Conservation (phyloP, 257 asterid species). For the Fraxinus excelsior region DNA sequence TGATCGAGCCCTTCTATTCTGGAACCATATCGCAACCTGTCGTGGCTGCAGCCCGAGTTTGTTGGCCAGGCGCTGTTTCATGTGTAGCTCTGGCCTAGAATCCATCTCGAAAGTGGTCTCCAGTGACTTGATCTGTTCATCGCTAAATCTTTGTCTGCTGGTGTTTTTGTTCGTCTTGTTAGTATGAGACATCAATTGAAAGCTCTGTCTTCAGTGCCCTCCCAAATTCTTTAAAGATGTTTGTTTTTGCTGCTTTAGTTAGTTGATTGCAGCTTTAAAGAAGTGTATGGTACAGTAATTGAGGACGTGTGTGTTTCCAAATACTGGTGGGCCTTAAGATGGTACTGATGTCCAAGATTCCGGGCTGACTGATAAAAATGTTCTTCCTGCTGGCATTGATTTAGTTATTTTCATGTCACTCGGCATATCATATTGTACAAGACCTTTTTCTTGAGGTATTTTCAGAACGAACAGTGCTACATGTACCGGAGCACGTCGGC, state of each 20-base stretch:
- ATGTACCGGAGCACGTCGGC: too few species aligned
- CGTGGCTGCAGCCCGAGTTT: conserved; percentile 78
- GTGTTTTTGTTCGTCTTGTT: conserved; percentile 29
- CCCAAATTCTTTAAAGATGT: background rate
- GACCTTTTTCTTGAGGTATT: background rate
- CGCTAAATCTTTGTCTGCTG: conserved; percentile 60
- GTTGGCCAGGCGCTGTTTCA: conserved; percentile 70
- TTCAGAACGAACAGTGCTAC: too few species aligned
- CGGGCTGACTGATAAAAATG: background rate
- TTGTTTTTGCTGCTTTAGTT: background rate
- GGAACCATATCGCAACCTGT: conserved; percentile 93
- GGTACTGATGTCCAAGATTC: background rate
- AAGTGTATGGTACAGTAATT: background rate
- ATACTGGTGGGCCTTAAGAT: background rate
- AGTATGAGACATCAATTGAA: conserved; percentile 29
- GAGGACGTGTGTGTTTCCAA: background rate
- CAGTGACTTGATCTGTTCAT: conserved; percentile 63
- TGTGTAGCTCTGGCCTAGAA: conserved; percentile 65
- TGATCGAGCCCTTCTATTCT: conserved; percentile 68
- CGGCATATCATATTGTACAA: background rate
- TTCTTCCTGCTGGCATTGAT: background rate
- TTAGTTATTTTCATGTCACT: background rate
- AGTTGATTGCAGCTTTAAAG: background rate
- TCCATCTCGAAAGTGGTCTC: conserved; percentile 64
- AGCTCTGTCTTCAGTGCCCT: background rate